Evolutionary conservation across 805 yeast genomes (phyloP).

Genomic region (Candida multigemmis): DNA sequence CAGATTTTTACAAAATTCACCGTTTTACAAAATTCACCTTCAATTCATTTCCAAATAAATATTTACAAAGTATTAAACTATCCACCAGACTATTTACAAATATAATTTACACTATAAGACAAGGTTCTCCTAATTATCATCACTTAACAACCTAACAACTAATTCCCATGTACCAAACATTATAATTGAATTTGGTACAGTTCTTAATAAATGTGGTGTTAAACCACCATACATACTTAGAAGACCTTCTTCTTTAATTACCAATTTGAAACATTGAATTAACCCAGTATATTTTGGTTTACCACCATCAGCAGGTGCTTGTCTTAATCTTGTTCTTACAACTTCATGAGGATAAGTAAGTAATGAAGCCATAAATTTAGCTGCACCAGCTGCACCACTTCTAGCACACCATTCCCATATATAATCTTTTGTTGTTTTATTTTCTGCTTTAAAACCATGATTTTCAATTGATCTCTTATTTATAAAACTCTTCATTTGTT

Average conservation of each 20-base stretch:
- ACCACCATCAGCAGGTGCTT: conserved; percentile 75
- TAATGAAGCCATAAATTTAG: conserved; percentile 86
- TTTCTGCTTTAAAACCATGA: conserved; percentile 18
- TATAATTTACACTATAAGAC: conserved; percentile 2
- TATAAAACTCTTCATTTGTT: conserved; percentile 79
- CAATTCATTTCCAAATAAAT: conserved; percentile 1
- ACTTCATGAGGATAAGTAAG: conserved; percentile 97
- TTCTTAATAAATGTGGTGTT: conserved; percentile 92
- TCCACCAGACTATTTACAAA: background rate
- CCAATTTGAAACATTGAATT: conserved; percentile 73
- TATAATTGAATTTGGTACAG: conserved; percentile 95
- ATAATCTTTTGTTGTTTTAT: conserved; percentile 45
- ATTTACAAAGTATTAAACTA: no score
- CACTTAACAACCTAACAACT: conserved; percentile 29
- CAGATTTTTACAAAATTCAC: no score
- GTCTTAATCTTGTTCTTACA: conserved; percentile 89
- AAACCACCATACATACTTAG: conserved; percentile 94
- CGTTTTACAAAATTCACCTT: no score
- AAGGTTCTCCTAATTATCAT: conserved; percentile 6
- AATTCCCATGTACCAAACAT: conserved; percentile 99
- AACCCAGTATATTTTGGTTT: conserved; percentile 84
- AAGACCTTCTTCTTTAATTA: conserved; percentile 89
- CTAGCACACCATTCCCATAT: conserved; percentile 89
- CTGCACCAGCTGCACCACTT: conserved; percentile 96
- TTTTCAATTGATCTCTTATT: conserved; percentile 35